A percentile compares a stretch with the other conserved stretches of the same genome.
These are phyloP conservation scores for Naganishia kalamii DNA, from an alignment of 768 basidiomycete species.

Conservation along the genomic window DNA sequence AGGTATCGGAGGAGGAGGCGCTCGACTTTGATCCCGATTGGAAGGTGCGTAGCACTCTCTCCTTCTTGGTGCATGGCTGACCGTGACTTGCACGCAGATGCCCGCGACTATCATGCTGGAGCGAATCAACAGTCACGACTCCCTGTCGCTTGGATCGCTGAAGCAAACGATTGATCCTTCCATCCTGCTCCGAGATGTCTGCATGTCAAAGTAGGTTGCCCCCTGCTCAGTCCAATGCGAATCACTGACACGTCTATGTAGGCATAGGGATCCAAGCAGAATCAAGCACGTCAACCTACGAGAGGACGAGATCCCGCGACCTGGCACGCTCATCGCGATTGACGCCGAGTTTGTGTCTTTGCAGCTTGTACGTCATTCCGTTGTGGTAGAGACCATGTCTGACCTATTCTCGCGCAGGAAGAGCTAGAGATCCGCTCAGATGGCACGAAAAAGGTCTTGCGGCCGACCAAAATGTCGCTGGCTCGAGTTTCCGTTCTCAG, in stretches of 20 bases:
- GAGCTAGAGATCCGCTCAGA: constrained; percentile 93
- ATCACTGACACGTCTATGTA: constrained; percentile 9
- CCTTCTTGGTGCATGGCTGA: not conserved
- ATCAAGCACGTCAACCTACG: constrained; percentile 73
- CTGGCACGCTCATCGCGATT: constrained; percentile 84
- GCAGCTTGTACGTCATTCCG: constrained; percentile 63
- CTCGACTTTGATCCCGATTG: constrained; percentile 78
- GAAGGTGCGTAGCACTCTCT: constrained; percentile 62
- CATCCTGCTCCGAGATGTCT: constrained; percentile 77
- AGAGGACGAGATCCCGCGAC: constrained; percentile 69
- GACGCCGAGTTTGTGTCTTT: constrained; percentile 97
- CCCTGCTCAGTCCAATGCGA: not conserved
- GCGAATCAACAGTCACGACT: constrained; percentile 57
- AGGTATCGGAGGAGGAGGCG: constrained; percentile 78
- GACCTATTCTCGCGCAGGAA: constrained; percentile 54
- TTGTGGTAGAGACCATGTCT: not conserved
- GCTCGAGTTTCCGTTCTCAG: constrained; percentile 91
- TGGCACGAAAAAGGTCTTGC: constrained; percentile 82
- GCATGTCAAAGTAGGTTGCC: constrained; percentile 67
- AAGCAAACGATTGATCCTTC: constrained; percentile 63
- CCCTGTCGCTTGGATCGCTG: constrained; percentile 61
- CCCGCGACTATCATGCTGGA: constrained; percentile 89
- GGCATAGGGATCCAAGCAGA: constrained; percentile 31
- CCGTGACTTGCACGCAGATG: constrained; percentile 50
- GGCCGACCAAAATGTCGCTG: constrained; percentile 83